These are phyloP conservation scores for Trichoderma asperellum DNA, from an alignment of 2,329 filamentous ascomycete species.

Conservation along the genomic window DNA sequence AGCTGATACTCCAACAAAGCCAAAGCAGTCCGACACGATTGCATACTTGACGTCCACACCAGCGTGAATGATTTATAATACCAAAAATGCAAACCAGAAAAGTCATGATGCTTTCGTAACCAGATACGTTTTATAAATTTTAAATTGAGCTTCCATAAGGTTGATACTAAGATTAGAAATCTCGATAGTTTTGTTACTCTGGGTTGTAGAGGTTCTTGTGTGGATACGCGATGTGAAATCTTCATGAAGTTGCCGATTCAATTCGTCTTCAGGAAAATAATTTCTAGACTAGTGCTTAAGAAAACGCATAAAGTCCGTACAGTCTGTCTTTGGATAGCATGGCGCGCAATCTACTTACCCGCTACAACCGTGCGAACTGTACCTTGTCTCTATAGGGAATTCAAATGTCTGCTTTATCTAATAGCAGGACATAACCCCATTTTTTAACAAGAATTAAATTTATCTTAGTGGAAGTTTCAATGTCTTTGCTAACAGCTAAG, in stretches of 20 bases:
- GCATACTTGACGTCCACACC: conserved; percentile 31
- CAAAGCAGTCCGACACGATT: conserved; percentile 28
- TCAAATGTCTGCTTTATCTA: conserved; percentile 38
- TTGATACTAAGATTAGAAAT: too few relatives aligned
- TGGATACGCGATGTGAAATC: conserved; percentile 45
- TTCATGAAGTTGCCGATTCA: conserved; percentile 44
- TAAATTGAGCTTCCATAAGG: conserved; percentile 16
- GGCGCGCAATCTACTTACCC: neutral
- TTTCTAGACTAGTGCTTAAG: conserved; percentile 44
- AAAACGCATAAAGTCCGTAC: conserved; percentile 29
- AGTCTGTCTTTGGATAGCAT: too few relatives aligned
- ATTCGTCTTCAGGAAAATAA: too few relatives aligned
- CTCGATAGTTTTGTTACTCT: neutral
- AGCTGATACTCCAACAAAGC: conserved; percentile 43
- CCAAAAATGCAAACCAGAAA: neutral
- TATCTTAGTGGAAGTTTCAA: conserved; percentile 42
- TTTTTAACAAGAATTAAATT: conserved; percentile 34
- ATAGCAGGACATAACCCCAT: conserved; percentile 37
- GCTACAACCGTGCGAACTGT: conserved; percentile 41
- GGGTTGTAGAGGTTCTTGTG: conserved; percentile 39
- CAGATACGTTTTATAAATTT: neutral
- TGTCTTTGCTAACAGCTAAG: neutral
- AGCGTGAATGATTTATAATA: conserved; percentile 28
- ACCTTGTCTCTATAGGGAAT: conserved; percentile 32
- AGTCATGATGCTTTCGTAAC: too few relatives aligned